phyloP scores from a whole-genome alignment of 768 basidiomycete species.

The Suillus placidus region DNA sequence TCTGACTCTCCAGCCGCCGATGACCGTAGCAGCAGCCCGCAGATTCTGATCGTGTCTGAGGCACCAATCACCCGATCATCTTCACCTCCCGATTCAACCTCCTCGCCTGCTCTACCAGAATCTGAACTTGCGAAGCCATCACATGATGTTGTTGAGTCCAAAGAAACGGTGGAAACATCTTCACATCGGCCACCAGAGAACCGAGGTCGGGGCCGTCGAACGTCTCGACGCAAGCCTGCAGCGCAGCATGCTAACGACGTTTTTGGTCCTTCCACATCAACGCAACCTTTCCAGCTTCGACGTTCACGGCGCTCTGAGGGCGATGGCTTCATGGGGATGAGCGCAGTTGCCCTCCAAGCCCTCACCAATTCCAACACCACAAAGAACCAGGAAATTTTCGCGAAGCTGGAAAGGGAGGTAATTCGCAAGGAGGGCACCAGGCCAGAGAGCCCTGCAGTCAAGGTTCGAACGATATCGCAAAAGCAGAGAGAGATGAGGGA shows the following conservation, averaged over 20 bases:
- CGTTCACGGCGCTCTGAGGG: slow-evolving; percentile 42
- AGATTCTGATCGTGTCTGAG: neutral
- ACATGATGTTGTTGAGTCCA: slow-evolving; percentile 21
- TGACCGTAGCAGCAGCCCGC: neutral
- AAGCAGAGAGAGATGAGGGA: slow-evolving; percentile 66
- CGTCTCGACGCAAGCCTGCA: slow-evolving; percentile 52
- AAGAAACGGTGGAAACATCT: slow-evolving; percentile 8
- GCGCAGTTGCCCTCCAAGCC: slow-evolving; percentile 64
- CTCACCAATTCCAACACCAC: slow-evolving; percentile 74
- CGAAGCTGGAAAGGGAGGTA: slow-evolving; percentile 68
- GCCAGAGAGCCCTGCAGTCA: slow-evolving; percentile 80
- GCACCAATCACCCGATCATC: neutral
- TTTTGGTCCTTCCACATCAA: slow-evolving; percentile 33
- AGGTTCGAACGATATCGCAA: slow-evolving; percentile 68
- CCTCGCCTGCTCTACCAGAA: slow-evolving; percentile 19
- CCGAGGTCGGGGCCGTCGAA: slow-evolving; percentile 43
- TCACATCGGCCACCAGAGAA: neutral
- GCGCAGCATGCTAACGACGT: slow-evolving; percentile 41
- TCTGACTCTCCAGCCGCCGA: neutral
- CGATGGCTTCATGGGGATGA: slow-evolving; percentile 65
- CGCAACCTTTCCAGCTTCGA: slow-evolving; percentile 41
- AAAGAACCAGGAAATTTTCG: slow-evolving; percentile 68
- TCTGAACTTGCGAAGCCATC: slow-evolving; percentile 14
- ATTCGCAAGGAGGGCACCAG: slow-evolving; percentile 68
- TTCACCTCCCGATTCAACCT: too few species aligned